Conservation (phyloP, 306 rosid species). For the Lagenaria siceraria region DNA sequence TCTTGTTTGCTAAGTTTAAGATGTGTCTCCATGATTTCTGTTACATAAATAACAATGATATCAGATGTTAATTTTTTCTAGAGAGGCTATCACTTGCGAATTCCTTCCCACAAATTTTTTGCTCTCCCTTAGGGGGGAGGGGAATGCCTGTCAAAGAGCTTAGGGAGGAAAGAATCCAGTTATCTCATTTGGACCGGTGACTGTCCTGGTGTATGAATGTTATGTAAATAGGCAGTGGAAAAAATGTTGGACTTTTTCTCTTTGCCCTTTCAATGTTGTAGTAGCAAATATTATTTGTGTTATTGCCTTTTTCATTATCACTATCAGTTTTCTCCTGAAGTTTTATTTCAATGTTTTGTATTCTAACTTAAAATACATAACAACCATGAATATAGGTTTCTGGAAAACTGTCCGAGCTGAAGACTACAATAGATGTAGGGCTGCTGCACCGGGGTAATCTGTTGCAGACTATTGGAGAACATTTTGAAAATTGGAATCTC, state of each 20-base stretch:
- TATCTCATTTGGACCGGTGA: background rate
- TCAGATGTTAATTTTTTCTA: background rate
- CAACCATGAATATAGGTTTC: conserved; percentile 36
- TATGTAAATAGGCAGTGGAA: background rate
- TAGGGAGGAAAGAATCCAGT: background rate
- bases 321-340: background rate
- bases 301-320: background rate
- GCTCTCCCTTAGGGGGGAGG: background rate
- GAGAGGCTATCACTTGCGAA: background rate
- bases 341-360: background rate
- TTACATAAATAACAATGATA: background rate
- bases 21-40: background rate
- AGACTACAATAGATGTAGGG: conserved; percentile 79
- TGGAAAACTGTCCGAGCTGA: conserved; percentile 62
- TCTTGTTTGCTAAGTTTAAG: background rate
- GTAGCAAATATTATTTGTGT: no score
- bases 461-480: conserved; percentile 57
- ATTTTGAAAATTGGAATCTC: conserved; percentile 70
- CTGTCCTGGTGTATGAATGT: background rate
- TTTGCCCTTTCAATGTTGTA: background rate
- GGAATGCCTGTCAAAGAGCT: background rate
- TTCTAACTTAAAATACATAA: background rate
- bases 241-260: background rate
- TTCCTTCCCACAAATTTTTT: background rate
- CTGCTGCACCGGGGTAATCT: conserved; percentile 49